These are phyloP conservation scores for Iris macrosiphon DNA, from an alignment of 106 monocot species.

Conservation along the genomic window DNA sequence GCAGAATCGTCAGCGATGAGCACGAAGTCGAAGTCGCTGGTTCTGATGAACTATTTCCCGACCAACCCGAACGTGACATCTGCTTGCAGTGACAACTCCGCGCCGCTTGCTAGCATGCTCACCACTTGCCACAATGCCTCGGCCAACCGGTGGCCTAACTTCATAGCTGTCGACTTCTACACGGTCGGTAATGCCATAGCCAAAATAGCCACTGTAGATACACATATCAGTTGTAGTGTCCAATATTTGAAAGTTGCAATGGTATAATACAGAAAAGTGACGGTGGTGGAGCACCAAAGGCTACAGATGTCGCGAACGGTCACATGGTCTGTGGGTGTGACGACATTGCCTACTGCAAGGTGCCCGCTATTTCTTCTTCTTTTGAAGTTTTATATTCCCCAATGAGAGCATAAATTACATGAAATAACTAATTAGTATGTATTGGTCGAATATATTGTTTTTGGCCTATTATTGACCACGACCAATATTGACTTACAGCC, in stretches of 20 bases:
- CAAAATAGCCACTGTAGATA: too few species aligned
- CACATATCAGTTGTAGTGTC: too few species aligned
- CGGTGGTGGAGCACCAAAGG: slow-evolving; percentile 39
- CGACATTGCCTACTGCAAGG: slow-evolving; percentile 46
- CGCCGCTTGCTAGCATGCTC: slow-evolving; percentile 27
- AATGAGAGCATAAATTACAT: not conserved
- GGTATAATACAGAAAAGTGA: slow-evolving; percentile 27
- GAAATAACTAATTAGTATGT: not conserved
- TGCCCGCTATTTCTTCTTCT: not conserved
- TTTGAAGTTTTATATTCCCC: not conserved
- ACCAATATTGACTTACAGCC: too few species aligned
- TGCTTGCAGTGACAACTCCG: slow-evolving; percentile 32
- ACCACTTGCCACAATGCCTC: slow-evolving; percentile 23
- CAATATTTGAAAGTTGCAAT: too few species aligned
- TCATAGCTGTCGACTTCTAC: slow-evolving; percentile 48
- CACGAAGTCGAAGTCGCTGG: slow-evolving; percentile 22
- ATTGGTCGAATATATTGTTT: not conserved
- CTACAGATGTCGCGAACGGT: slow-evolving; percentile 41
- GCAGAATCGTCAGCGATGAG: slow-evolving; percentile 41
- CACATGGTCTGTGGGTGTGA: slow-evolving; percentile 46
- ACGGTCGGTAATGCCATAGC: slow-evolving; percentile 16
- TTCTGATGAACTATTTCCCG: slow-evolving; percentile 50
- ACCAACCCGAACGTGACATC: slow-evolving; percentile 8
- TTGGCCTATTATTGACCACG: too few species aligned
- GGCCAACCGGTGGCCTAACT: slow-evolving; percentile 44